Evolutionary conservation across 345 rosid species (phyloP), one percentile per base, ranked within the genome.

Genomic region (Brassica nigra): DNA sequence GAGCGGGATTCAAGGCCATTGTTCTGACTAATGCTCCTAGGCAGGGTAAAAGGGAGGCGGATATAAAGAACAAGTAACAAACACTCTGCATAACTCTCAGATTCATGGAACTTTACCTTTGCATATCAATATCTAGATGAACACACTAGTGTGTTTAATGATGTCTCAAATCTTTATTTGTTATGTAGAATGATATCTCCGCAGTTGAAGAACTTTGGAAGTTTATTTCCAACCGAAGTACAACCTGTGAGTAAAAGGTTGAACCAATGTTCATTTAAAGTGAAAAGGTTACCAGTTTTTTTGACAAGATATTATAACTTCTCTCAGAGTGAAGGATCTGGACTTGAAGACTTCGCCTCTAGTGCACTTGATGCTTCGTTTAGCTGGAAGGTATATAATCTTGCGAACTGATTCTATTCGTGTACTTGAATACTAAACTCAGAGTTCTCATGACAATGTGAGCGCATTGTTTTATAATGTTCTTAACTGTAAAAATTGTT

Each of bases 11-110:
- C 78, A 89, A 87, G 84, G 98, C 98, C 61, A 86, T 92, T 44
- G 94, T 94, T 66, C 80, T 94, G 16, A 94, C 97, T 11, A 95
- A 94, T 89, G 76, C 75, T 82, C 98, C 98, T 31, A 86, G 84
- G 79, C 86, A 89, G 55, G 98, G 98, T 44, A 81, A 91, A 81
- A 91, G 95, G 80, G 97, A 94, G 84, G 89, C 93, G n/a, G 95
- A 89, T 88, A 91, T 94, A 62, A 94, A 86, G 88, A 94, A 92
- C 83, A 91, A 85, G 97, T 92, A 75, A 9, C 64, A 47, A 75
- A 9, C 64, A 47, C 33, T 68, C 73, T 44, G 8, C 27, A 23
- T 23, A 23, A 23, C 27, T 23, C 27, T 23, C 27, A 23, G 27
- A 23, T 23, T 23, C 27, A 0, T 23, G 37, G 37, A 33, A 0